phyloP scores from a whole-genome alignment of 2,329 filamentous ascomycete genomes.

The Aspergillus awamori region DNA sequence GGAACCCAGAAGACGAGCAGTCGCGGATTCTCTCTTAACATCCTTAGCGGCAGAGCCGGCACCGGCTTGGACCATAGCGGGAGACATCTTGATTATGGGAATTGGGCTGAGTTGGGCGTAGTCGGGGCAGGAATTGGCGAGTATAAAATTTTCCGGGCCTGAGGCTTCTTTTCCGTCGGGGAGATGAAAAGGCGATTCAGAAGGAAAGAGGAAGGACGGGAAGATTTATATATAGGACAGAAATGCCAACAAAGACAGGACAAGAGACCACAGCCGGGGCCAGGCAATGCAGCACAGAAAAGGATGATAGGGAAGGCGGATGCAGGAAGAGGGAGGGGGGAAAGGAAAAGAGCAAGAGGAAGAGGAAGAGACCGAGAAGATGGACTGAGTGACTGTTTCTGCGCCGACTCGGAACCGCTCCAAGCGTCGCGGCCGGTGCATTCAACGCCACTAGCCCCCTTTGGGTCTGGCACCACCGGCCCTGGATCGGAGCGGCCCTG shows the following conservation, averaged over 20 bases:
- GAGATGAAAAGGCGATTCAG: conserved; percentile 7
- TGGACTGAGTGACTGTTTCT: conserved; percentile 19
- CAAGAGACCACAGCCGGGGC: conserved; percentile 7
- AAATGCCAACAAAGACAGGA: conserved; percentile 8
- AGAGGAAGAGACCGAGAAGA: conserved; percentile 13
- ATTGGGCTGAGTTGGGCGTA: background rate
- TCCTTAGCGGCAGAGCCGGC: conserved; percentile 57
- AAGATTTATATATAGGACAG: conserved; percentile 1
- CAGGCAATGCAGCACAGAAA: conserved; percentile 17
- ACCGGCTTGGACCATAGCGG: conserved; percentile 44
- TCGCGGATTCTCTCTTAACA: conserved; percentile 82
- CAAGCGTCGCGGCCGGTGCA: conserved; percentile 7
- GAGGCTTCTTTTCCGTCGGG: conserved; percentile 4
- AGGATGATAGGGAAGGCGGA: too few relatives aligned
- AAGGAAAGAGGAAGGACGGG: background rate
- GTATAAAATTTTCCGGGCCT: background rate
- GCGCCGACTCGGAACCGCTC: conserved; percentile 22
- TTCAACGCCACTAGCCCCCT: conserved; percentile 11
- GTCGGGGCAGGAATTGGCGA: background rate
- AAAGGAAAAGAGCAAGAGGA: conserved; percentile 10
- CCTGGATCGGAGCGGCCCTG: conserved; percentile 9
- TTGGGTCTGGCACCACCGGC: conserved; percentile 11
- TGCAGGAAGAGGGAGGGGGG: background rate
- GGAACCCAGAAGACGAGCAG: conserved; percentile 86
- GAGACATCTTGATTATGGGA: conserved; percentile 57